A percentile compares a stretch with the other conserved stretches of the same genome.
These are phyloP conservation scores for Onygena corvina DNA, from an alignment of 2,329 filamentous ascomycete genomes.

Conservation along the genomic window DNA sequence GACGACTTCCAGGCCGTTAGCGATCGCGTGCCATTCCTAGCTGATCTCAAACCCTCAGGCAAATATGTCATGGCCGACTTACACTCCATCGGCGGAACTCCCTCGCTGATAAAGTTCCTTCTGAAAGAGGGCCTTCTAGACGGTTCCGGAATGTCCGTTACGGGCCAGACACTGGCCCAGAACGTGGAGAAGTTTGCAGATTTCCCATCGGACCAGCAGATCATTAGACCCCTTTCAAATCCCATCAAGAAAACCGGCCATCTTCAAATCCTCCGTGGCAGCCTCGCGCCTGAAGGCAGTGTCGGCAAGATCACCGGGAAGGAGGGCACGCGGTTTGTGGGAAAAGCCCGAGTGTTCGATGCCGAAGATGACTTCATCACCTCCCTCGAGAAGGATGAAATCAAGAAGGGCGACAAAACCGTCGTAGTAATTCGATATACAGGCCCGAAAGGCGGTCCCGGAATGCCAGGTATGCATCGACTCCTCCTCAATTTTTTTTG, in stretches of 20 bases:
- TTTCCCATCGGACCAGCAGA: slow-evolving; percentile 57
- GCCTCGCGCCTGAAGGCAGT: slow-evolving; percentile 55
- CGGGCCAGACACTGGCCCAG: slow-evolving; percentile 47
- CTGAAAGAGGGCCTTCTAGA: slow-evolving; percentile 48
- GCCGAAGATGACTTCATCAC: slow-evolving; percentile 56
- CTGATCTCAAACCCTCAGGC: slow-evolving; percentile 67
- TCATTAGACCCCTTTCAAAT: slow-evolving; percentile 55
- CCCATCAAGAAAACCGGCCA: slow-evolving; percentile 62
- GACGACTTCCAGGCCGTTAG: slow-evolving; percentile 79
- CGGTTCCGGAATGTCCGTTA: slow-evolving; percentile 49
- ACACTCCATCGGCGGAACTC: slow-evolving; percentile 46
- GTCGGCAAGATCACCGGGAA: slow-evolving; percentile 70
- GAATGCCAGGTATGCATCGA: slow-evolving; percentile 45
- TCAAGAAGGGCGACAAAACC: slow-evolving; percentile 65
- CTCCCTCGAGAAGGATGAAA: slow-evolving; percentile 54
- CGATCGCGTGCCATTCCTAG: slow-evolving; percentile 65
- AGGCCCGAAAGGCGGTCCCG: slow-evolving; percentile 60
- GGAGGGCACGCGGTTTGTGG: slow-evolving; percentile 55
- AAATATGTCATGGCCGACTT: slow-evolving; percentile 52
- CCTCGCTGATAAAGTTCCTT: slow-evolving; percentile 46
- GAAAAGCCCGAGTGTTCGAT: slow-evolving; percentile 59
- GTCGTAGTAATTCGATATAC: slow-evolving; percentile 66
- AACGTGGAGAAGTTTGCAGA: slow-evolving; percentile 48
- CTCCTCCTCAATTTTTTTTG: neutral
- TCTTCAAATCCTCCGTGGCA: slow-evolving; percentile 60